Conservation (phyloP, 768 basidiomycete species). For the Lentinus brumalis region DNA sequence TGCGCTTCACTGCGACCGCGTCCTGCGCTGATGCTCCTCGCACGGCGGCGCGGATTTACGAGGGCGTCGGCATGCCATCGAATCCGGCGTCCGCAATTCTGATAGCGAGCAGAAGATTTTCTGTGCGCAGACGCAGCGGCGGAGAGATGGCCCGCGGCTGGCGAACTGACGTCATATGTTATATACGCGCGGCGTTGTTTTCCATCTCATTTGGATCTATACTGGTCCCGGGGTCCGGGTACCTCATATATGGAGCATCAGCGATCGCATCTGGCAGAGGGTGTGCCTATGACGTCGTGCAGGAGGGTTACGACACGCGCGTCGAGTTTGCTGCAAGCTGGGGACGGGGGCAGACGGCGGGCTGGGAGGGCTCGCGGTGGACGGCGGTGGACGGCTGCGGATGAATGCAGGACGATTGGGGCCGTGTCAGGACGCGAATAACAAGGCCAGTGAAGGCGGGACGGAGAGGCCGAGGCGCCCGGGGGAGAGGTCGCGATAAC, state of each 20-base stretch:
- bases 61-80: not conserved
- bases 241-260: not conserved
- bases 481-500: not conserved
- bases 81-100: not conserved
- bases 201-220: not conserved
- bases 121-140: not conserved
- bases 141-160: slow-evolving; percentile 12
- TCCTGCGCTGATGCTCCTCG: not conserved
- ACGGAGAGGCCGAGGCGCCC: not conserved
- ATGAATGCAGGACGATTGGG: not conserved
- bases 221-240: slow-evolving; percentile 10
- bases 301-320: slow-evolving; percentile 11
- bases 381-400: no score
- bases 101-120: slow-evolving; percentile 6
- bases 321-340: no score
- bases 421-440: no score
- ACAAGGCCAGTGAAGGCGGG: no score
- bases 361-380: not conserved
- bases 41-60: not conserved
- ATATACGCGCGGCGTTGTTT: not conserved
- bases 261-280: not conserved
- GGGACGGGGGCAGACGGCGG: not conserved
- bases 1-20: not conserved
- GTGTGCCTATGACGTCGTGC: slow-evolving; percentile 4
- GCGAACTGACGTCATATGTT: slow-evolving; percentile 11